phyloP scores from a whole-genome alignment of 805 yeast genomes.

The Candida mattraensis region DNA sequence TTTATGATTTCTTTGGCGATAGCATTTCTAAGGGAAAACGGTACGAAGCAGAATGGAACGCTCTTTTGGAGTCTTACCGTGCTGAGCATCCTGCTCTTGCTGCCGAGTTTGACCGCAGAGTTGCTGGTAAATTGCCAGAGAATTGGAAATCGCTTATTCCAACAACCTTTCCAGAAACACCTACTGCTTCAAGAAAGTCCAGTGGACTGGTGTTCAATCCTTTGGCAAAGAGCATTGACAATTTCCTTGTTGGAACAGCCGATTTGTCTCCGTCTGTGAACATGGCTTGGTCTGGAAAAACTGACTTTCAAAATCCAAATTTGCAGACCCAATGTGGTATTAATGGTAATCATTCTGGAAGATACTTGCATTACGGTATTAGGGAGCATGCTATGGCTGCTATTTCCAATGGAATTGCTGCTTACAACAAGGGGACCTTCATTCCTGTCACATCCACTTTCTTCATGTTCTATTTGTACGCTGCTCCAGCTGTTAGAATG shows the following conservation, averaged over 20 bases:
- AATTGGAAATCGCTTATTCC: constrained; percentile 84
- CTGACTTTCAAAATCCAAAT: constrained; percentile 88
- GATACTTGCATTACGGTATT: constrained; percentile 96
- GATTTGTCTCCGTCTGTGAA: constrained; percentile 91
- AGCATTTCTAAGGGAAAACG: constrained; percentile 60
- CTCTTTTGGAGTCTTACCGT: constrained; percentile 56
- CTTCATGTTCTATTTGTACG: constrained; percentile 85
- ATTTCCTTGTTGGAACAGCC: constrained; percentile 90
- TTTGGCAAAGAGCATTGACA: constrained; percentile 61
- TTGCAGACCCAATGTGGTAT: constrained; percentile 45
- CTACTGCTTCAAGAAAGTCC: constrained; percentile 91
- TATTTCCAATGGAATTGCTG: constrained; percentile 93
- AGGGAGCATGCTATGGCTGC: constrained; percentile 99
- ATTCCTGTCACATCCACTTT: constrained; percentile 45
- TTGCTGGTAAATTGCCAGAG: constrained; percentile 71
- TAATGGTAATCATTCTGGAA: constrained; percentile 80
- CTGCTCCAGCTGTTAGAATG: constrained; percentile 84
- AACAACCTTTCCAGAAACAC: constrained; percentile 72
- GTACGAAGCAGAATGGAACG: constrained; percentile 73
- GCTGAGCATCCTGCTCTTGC: constrained; percentile 73
- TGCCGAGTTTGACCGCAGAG: constrained; percentile 75
- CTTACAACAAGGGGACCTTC: constrained; percentile 91
- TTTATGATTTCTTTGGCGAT: constrained; percentile 63
- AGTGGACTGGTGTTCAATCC: constrained; percentile 76
- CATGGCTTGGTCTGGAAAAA: constrained; percentile 80